These are phyloP conservation scores for Pichia sp. DNA, from an alignment of 1,139 yeast genomes.

Conservation along the genomic window DNA sequence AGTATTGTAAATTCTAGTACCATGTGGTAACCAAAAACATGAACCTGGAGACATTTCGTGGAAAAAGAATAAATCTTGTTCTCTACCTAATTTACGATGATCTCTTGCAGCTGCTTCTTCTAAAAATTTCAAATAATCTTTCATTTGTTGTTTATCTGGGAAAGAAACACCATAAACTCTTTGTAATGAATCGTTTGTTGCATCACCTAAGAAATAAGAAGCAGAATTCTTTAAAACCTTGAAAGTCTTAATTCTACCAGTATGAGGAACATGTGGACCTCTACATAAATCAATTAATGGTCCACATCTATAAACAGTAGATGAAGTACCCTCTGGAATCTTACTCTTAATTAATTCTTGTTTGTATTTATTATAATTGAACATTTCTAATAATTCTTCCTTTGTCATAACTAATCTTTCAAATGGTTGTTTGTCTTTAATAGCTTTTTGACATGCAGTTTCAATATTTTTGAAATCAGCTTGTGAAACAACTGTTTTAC, in stretches of 20 bases:
- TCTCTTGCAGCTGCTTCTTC: constrained; percentile 97
- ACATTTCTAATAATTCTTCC: constrained; percentile 88
- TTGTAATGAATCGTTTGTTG: constrained; percentile 89
- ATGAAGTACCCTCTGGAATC: constrained; percentile 91
- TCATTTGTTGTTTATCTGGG: constrained; percentile 97
- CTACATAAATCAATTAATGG: constrained; percentile 94
- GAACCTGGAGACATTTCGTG: constrained; percentile 97
- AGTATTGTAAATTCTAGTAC: constrained; percentile 89
- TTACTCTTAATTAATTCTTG: constrained; percentile 79
- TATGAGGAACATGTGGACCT: constrained; percentile 98
- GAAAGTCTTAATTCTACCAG: constrained; percentile 93
- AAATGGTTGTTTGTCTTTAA: constrained; percentile 93
- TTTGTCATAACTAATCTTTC: constrained; percentile 90
- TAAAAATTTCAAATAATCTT: constrained; percentile 87
- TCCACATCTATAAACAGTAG: constrained; percentile 98
- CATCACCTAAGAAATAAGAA: constrained; percentile 92
- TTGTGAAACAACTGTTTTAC: constrained; percentile 71
- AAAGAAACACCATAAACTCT: constrained; percentile 97
- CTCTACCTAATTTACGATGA: constrained; percentile 93
- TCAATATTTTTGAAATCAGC: constrained; percentile 82
- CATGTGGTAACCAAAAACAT: constrained; percentile 97
- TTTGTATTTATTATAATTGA: constrained; percentile 92
- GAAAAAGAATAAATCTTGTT: constrained; percentile 92
- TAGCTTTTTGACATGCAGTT: constrained; percentile 81
- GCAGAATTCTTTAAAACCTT: constrained; percentile 94